phyloP scores from a whole-genome alignment of 164 flowering plant species.

The Kalanchoe fedtschenkoi region DNA sequence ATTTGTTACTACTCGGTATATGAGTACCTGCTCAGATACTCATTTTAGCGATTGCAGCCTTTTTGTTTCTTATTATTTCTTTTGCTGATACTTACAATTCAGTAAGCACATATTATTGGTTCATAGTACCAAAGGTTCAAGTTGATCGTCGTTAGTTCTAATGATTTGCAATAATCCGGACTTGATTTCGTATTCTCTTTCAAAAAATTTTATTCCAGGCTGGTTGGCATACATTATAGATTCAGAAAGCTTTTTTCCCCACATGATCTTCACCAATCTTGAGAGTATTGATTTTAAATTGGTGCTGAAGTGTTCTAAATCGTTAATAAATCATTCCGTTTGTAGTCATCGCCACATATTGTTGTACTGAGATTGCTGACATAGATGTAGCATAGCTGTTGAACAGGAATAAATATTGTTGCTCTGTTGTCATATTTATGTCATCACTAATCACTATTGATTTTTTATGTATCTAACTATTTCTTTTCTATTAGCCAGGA shows the following conservation, averaged over 20 bases:
- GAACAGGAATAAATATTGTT: not conserved
- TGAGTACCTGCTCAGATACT: not conserved
- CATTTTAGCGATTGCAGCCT: too few relatives aligned
- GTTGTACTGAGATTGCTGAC: not conserved
- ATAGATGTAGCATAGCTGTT: not conserved
- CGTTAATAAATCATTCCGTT: not conserved
- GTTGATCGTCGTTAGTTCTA: not conserved
- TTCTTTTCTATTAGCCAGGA: constrained; percentile 37
- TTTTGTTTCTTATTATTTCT: not conserved
- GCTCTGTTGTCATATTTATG: not conserved
- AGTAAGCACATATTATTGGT: not conserved
- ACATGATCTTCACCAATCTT: not conserved
- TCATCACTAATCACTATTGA: not conserved
- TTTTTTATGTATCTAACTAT: not conserved
- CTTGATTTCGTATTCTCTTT: not conserved
- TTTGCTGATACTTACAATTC: not conserved
- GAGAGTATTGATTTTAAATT: not conserved
- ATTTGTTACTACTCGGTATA: not conserved
- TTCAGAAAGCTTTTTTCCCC: not conserved
- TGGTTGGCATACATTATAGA: not conserved
- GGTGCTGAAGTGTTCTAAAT: not conserved
- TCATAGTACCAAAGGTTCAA: not conserved
- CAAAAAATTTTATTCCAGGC: not conserved
- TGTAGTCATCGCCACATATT: not conserved
- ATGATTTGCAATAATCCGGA: not conserved